Evolutionary conservation across 768 basidiomycete species (phyloP), one percentile per base, ranked within the genome.

Genomic region (Mycena alexandri): DNA sequence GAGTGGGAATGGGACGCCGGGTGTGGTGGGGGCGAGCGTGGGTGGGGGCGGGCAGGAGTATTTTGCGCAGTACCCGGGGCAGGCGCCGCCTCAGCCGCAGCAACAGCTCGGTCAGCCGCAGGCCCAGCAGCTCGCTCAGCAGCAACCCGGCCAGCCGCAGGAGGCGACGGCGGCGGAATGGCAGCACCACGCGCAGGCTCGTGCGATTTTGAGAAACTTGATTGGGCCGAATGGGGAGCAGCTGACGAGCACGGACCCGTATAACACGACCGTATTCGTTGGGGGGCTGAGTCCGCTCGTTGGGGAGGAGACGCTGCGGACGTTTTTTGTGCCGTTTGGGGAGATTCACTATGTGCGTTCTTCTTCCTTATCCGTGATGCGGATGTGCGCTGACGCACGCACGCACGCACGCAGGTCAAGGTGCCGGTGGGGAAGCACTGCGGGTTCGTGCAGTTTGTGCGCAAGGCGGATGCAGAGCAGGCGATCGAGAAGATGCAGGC

Each of bases 401-500:
- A n/a, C n/a, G n/a, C n/a, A n/a, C n/a, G 8, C n/a, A 5, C 50
- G 48, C 71, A 94, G 93, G 95, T 97, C 75, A 97, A 96, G 79
- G 95, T 98, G n/a, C 96, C 96, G 13, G 91, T 94, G 48, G 95
- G 94, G 56, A 97, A 97, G 75, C 93, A 96, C 70, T 98, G 96
- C 73, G 96, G 96, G 1, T 98, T 98, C 74, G 96, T 98, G 50
- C 96, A 98, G 79, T 98, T 95, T 73, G 93, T 97, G 29, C 87
- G 90, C 70, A 95, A 97, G 79, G 89, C 88, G 12, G 96, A 98
- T 78, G 96, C 96, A 13, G 95, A 96, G 78, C 85, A 88, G 42
- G 95, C 95, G 11, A 98, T 98, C 67, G 93, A 95, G 80, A 95
- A 94, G 80, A 96, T 97, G 95, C 95, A 97, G 82, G 95, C 95